A percentile compares a stretch with the other conserved stretches of the same genome.
These are phyloP conservation scores for Oryza punctata DNA, from an alignment of 176 grass and related monocot genomes.

Conservation along the genomic window DNA sequence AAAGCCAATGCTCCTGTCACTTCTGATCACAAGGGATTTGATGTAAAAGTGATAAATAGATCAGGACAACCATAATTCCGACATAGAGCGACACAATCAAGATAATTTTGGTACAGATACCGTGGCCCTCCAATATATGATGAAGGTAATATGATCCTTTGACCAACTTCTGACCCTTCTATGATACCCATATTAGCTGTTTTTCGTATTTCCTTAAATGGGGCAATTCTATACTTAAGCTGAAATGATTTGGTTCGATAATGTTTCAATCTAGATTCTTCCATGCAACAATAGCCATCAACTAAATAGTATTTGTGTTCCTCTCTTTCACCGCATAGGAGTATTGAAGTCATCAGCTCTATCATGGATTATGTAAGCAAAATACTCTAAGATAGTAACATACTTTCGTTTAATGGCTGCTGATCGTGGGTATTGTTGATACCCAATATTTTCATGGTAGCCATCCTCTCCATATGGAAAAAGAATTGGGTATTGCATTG, in stretches of 20 bases:
- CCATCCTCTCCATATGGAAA: conserved; percentile 6
- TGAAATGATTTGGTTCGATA: not conserved
- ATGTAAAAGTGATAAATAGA: not conserved
- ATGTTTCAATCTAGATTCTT: not conserved
- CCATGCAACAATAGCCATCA: not conserved
- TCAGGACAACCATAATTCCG: not conserved
- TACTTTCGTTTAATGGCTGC: not conserved
- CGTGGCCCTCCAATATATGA: not conserved
- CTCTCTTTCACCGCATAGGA: not conserved
- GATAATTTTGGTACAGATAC: not conserved
- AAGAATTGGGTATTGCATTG: not conserved
- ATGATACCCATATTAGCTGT: not conserved
- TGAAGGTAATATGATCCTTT: not conserved
- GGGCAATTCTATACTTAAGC: not conserved
- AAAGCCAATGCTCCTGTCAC: not conserved
- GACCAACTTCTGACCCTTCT: not conserved
- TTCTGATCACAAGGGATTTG: not conserved
- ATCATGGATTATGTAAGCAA: not conserved
- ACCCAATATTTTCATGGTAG: not conserved
- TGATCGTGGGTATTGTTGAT: not conserved
- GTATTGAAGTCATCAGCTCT: not conserved
- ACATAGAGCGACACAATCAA: not conserved
- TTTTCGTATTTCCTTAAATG: no score
- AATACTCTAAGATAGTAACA: not conserved
- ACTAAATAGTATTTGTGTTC: not conserved